phyloP scores from a whole-genome alignment of 495 filamentous ascomycete species.

The Trichodelitschia bisporula region DNA sequence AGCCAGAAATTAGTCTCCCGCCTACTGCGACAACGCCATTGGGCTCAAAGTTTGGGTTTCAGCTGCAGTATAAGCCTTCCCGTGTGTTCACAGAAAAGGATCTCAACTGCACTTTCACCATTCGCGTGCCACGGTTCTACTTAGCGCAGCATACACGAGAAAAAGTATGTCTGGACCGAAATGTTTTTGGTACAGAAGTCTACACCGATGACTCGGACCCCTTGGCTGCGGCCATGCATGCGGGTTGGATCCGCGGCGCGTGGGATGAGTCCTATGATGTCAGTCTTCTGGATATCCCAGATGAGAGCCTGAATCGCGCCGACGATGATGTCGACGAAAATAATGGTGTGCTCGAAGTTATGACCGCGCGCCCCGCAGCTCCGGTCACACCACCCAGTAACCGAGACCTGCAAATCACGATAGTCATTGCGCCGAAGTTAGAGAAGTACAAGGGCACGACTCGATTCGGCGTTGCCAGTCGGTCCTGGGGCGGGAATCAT shows the following conservation, averaged over 20 bases:
- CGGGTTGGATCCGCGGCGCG: conserved; percentile 73
- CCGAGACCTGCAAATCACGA: conserved; percentile 59
- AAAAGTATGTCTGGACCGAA: conserved; percentile 53
- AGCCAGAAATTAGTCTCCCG: conserved; percentile 22
- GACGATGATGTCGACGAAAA: conserved; percentile 12
- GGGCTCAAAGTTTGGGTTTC: conserved; percentile 21
- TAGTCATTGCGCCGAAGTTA: conserved; percentile 59
- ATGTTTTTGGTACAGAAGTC: conserved; percentile 77
- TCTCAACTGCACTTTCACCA: conserved; percentile 61
- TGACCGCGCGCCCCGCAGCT: conserved; percentile 19
- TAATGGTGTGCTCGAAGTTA: conserved; percentile 11
- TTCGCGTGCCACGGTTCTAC: conserved; percentile 63
- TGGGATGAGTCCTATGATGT: conserved; percentile 53
- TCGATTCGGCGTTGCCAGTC: conserved; percentile 54
- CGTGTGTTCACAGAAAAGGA: conserved; percentile 60
- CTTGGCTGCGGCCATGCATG: conserved; percentile 79
- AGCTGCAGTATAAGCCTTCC: conserved; percentile 45
- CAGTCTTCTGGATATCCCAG: conserved; percentile 39
- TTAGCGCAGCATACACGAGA: conserved; percentile 41
- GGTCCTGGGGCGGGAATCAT: conserved; percentile 45
- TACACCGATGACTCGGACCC: conserved; percentile 94
- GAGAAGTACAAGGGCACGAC: conserved; percentile 49
- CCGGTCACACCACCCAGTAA: conserved; percentile 29
- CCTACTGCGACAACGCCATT: conserved; percentile 18
- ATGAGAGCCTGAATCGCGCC: conserved; percentile 12